Base-by-base conservation (phyloP, 140 eudicot species). In the Cichorium intybus region DNA sequence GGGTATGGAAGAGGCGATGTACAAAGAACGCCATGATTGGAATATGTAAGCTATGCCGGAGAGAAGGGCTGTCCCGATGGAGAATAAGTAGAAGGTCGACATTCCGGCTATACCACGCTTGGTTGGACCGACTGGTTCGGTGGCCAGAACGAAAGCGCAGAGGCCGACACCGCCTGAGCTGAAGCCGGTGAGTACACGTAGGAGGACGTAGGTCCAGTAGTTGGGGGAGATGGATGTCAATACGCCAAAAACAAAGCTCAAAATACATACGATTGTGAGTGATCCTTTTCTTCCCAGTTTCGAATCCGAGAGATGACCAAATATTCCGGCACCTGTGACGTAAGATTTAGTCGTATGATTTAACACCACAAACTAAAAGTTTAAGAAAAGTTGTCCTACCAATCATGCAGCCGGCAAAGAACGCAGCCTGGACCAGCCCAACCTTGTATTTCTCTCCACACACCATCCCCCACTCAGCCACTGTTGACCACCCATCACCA, bases 11-110 rank as follows among this genome's bases (percentile, higher is more conserved):
- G 96, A 51, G 11, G 86, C 98, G 4, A 92, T 49, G 71, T 88
- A 92, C 26, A 92, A 86, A 51, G 68, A 41, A 0, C 98, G 75
- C 98, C 98, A 88, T 17, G 95, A 45, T 15, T 45, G 85, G 70
- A 88, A 92, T 4, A 81, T 39, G 71, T 83, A 88, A 8, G 98
- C 96, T 24, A 92, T 41, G 24, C 86, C 95, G 1, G 95, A 72
- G 14, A 88, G 84, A 54, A 81, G 51, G n/a, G 93, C 95, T 10
- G 85, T 85, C 24, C 98, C 98, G 11, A 67, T 29, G 0, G 96
- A 92, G 87, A 83, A 92, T 78, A 92, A 92, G 56, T 88, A 92
- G 79, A 88, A 92, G 48, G 96, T 88, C 37, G 98, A 92, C 96
- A 88, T 88, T 37, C 96, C 98, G 12, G 87, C 93, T 0, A 79